phyloP scores from a whole-genome alignment of 2,329 filamentous ascomycete genomes.

The Didymellaceae sp. region DNA sequence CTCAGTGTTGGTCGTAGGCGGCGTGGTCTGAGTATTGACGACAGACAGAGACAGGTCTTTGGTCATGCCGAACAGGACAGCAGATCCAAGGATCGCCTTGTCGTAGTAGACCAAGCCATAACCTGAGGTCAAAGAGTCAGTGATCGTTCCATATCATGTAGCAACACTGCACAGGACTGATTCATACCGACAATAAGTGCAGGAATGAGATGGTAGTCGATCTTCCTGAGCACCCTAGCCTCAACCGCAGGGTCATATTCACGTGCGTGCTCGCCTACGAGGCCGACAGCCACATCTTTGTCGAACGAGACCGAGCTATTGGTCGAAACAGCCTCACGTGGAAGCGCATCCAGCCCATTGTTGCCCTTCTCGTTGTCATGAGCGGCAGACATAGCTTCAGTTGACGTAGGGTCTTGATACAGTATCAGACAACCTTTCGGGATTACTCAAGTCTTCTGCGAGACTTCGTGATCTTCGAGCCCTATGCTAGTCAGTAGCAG shows the following conservation, averaged over 20 bases:
- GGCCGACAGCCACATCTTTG: constrained; percentile 63
- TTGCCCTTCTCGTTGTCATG: constrained; percentile 22
- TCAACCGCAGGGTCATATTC: constrained; percentile 62
- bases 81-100: constrained; percentile 76
- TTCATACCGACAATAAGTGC: constrained; percentile 62
- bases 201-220: constrained; percentile 71
- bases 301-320: constrained; percentile 39
- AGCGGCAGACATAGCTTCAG: not conserved
- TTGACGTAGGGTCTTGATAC: not conserved
- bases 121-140: constrained; percentile 39
- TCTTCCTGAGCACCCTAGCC: constrained; percentile 67
- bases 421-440: too few species aligned
- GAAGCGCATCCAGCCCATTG: constrained; percentile 11
- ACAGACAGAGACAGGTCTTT: constrained; percentile 67
- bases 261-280: constrained; percentile 65
- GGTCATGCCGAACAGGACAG: constrained; percentile 79
- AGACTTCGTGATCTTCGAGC: constrained; percentile 16
- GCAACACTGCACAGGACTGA: too few species aligned
- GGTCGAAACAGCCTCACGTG: constrained; percentile 22
- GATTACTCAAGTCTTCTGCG: too few species aligned
- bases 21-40: constrained; percentile 57
- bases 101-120: constrained; percentile 75
- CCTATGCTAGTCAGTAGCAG: constrained; percentile 44
- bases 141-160: too few species aligned
- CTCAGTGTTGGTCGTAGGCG: constrained; percentile 67